Evolutionary conservation across 106 monocot genomes (phyloP).

Genomic region (Dendrobium catenatum): DNA sequence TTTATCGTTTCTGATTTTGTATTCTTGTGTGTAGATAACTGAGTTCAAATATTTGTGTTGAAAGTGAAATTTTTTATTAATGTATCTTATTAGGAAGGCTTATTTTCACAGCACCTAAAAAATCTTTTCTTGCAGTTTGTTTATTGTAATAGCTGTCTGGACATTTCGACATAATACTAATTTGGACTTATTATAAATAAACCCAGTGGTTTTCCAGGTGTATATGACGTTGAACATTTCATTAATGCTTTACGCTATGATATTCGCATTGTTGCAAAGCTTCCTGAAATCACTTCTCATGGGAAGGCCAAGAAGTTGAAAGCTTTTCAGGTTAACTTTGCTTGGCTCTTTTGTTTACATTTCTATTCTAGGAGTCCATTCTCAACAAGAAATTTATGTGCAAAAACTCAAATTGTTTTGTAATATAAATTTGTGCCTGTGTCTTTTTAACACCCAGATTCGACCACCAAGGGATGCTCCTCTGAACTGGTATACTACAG

Average conservation of each 20-base stretch:
- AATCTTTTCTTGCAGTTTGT: background rate
- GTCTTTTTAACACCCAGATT: slow-evolving; percentile 36
- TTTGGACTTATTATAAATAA: slow-evolving; percentile 11
- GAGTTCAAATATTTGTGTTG: background rate
- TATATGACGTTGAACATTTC: slow-evolving; percentile 95
- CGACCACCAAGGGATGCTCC: slow-evolving; percentile 95
- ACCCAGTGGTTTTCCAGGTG: slow-evolving; percentile 89
- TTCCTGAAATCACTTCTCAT: slow-evolving; percentile 64
- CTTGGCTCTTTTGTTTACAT: background rate
- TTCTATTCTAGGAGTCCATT: background rate
- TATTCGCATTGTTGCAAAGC: slow-evolving; percentile 53
- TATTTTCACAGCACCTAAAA: background rate
- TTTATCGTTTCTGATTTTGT: background rate
- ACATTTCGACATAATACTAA: slow-evolving; percentile 9
- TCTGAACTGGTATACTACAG: slow-evolving; percentile 72
- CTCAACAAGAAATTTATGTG: background rate
- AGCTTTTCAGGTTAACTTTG: slow-evolving; percentile 55
- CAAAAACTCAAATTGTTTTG: background rate
- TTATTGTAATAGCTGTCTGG: background rate
- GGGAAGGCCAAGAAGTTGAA: slow-evolving; percentile 82
- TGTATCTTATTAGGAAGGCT: slow-evolving; percentile 1
- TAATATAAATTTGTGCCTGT: background rate
- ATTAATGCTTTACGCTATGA: slow-evolving; percentile 70
- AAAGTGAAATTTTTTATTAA: background rate
- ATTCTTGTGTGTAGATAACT: background rate